A percentile compares a stretch with the other conserved stretches of the same genome.
These are phyloP conservation scores for Quercus suber DNA, from an alignment of 306 rosid genomes.

Conservation along the genomic window DNA sequence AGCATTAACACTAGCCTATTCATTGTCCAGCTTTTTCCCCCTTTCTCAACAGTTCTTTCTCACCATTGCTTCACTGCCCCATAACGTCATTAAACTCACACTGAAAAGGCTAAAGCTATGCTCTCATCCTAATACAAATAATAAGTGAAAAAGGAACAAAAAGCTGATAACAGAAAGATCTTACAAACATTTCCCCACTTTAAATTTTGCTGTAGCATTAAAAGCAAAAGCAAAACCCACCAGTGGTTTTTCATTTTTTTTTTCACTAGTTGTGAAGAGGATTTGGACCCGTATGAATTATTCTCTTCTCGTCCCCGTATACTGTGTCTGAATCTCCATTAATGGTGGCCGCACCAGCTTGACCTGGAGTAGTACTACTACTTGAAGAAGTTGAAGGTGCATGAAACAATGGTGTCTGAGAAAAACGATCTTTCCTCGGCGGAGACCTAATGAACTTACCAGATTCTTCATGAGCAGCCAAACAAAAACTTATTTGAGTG, in stretches of 20 bases:
- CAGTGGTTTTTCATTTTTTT: background rate
- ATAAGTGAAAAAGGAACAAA: constrained; percentile 10
- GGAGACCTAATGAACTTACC: constrained; percentile 5
- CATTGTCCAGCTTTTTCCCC: background rate
- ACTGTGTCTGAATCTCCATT: constrained; percentile 23
- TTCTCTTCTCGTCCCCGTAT: constrained; percentile 62
- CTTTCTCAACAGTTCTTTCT: background rate
- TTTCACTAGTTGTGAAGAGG: constrained; percentile 82
- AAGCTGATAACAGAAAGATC: constrained; percentile 7
- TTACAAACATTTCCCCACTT: constrained; percentile 22
- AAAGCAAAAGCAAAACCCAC: constrained; percentile 24
- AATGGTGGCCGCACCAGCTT: background rate
- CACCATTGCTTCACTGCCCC: constrained; percentile 20
- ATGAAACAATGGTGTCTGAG: constrained; percentile 33
- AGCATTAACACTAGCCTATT: constrained; percentile 71
- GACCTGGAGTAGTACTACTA: background rate
- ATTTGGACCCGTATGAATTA: constrained; percentile 86
- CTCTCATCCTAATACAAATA: constrained; percentile 50
- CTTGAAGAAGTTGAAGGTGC: constrained; percentile 48
- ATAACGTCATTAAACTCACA: constrained; percentile 14
- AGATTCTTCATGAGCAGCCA: constrained; percentile 24
- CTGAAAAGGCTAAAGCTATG: constrained; percentile 73
- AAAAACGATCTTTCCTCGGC: constrained; percentile 27
- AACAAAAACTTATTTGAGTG: constrained; percentile 37
- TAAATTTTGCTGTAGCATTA: constrained; percentile 3